Evolutionary conservation across 495 filamentous ascomycete genomes (phyloP), one percentile per base, ranked within the genome.

Genomic region (Glarea lozoyensis): DNA sequence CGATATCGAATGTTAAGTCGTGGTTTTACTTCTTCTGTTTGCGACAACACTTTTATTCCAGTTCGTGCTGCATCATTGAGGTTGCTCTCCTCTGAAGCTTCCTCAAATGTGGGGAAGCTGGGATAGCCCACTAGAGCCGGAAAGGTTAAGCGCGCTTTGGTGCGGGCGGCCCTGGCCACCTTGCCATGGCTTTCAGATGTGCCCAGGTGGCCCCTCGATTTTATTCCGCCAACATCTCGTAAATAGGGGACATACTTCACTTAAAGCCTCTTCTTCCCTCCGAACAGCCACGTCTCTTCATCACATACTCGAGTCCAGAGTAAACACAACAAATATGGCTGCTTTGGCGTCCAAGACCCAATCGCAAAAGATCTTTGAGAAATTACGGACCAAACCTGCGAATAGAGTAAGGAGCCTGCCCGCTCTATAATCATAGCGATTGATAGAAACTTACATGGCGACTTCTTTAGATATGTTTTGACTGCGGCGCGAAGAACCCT

Each of bases 311-410:
- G 21, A 11, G 16, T 10, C 32, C 13, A 19, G 36, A 12, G 17
- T 84, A 45, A 79, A 58, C 13, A 70, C 22, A 10, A 27, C 40
- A 69, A 78, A 56, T 31, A 88, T 96, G 89, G 84, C 78, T 60
- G 72, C 70, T 64, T 61, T 79, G 51, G 92, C 92, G 60, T 81
- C 86, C 22, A 98, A 97, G 75, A 79, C 88, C 58, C 73, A 94
- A 69, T 94, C 88, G 61, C 85, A 93, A 64, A 89, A 88, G 68
- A 86, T 97, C 60, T 98, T 98, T 67, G 87, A 94, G 78, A 96
- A 95, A 72, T 70, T 97, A 61, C 93, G 90, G 70, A 68, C 81
- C 37, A 93, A 95, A 62, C 77, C 82, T 49, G 88, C 88, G 46
- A 98, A 98, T 70, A 94, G 88, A 75, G 89, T 88, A 64, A 58